Evolutionary conservation across 768 basidiomycete genomes (phyloP).

Genomic region (Boletus vinaceobasis): DNA sequence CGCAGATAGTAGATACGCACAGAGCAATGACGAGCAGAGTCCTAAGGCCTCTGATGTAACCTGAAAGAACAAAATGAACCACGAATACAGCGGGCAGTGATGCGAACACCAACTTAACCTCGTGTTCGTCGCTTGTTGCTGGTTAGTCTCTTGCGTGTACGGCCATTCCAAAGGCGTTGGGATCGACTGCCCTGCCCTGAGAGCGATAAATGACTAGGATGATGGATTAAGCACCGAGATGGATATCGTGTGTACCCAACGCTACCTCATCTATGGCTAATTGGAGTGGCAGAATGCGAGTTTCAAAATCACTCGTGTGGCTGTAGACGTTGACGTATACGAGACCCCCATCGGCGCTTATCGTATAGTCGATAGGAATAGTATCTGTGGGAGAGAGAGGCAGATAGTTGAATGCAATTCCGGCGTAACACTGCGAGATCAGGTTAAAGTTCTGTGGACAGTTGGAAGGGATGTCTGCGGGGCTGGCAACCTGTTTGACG

Average conservation of each 20-base stretch:
- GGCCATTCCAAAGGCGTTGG: conserved; percentile 71
- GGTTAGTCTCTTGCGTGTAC: conserved; percentile 63
- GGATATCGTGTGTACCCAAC: neutral
- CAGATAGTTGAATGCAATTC: conserved; percentile 57
- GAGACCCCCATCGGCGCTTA: conserved; percentile 65
- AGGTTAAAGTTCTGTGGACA: conserved; percentile 76
- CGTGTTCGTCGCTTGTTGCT: conserved; percentile 51
- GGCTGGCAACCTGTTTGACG: conserved; percentile 47
- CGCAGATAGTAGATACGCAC: conserved; percentile 34
- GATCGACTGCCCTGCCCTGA: conserved; percentile 54
- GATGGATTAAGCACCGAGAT: neutral
- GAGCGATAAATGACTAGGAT: conserved; percentile 64
- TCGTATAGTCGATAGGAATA: conserved; percentile 59
- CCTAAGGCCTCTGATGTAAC: conserved; percentile 60
- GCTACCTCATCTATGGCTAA: conserved; percentile 72
- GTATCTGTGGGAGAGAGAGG: conserved; percentile 36
- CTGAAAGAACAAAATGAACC: conserved; percentile 30
- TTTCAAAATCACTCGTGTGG: conserved; percentile 68
- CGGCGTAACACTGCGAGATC: conserved; percentile 69
- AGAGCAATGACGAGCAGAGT: conserved; percentile 63
- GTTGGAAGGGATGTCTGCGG: conserved; percentile 46
- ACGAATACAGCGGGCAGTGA: neutral
- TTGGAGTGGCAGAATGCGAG: conserved; percentile 66
- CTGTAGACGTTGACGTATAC: conserved; percentile 59
- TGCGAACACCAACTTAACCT: conserved; percentile 49